A percentile compares a stretch with the other conserved stretches of the same genome.
These are phyloP conservation scores for Ceratocystis cubensis DNA, from an alignment of 2,329 filamentous ascomycete species.

Conservation along the genomic window DNA sequence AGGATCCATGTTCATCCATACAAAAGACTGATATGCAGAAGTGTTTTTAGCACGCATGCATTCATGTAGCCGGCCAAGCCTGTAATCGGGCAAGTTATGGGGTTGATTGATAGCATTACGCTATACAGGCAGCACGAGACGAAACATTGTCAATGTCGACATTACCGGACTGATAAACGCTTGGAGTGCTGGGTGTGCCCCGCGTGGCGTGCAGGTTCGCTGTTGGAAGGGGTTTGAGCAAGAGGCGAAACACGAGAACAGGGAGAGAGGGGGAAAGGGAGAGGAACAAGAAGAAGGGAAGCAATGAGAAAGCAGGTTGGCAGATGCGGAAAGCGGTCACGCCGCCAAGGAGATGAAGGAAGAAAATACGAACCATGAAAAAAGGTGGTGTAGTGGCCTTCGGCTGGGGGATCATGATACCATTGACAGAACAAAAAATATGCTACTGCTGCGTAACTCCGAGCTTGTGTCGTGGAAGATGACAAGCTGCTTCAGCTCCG, in stretches of 20 bases:
- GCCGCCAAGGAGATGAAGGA: not conserved
- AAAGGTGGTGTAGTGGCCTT: not conserved
- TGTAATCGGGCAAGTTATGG: too few species aligned
- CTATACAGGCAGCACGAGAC: not conserved
- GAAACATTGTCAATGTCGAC: constrained; percentile 7
- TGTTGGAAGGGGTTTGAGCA: not conserved
- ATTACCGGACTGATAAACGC: constrained; percentile 2
- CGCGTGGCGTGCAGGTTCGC: not conserved
- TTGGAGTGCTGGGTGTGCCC: not conserved
- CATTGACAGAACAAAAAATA: too few species aligned
- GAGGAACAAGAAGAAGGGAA: not conserved
- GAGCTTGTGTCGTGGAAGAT: too few species aligned
- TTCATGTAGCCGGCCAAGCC: not conserved
- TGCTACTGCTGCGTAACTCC: too few species aligned
- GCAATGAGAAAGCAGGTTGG: not conserved
- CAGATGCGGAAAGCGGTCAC: not conserved
- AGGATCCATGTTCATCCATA: constrained; percentile 12
- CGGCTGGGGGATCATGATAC: not conserved
- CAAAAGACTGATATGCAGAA: not conserved
- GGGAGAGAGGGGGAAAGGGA: not conserved
- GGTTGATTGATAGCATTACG: not conserved
- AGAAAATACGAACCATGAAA: not conserved
- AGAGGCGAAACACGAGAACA: constrained; percentile 2
- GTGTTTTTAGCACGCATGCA: constrained; percentile 2
- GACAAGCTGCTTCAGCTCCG: too few species aligned